Percentiles rank a stretch among this genome's conserved stretches.
These are phyloP conservation scores for Penicillium desertorum DNA, from an alignment of 495 filamentous ascomycete species.

Conservation along the genomic window DNA sequence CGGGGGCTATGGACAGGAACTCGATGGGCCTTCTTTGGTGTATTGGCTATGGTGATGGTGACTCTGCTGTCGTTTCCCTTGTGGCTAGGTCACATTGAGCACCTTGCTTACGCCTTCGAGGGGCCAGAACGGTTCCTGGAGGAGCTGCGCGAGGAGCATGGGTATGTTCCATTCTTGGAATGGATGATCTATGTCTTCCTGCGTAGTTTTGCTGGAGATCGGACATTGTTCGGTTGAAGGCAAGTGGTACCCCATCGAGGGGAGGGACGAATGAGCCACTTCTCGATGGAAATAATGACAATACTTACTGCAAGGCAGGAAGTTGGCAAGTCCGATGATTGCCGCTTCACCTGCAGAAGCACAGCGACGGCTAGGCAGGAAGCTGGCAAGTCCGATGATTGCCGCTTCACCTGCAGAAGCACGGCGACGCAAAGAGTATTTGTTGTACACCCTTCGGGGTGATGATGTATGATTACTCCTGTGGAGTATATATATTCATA, in stretches of 20 bases:
- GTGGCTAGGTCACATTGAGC: background rate
- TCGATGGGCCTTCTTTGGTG: background rate
- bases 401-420: constrained; percentile 6
- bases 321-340: constrained; percentile 4
- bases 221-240: background rate
- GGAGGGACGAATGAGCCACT: constrained; percentile 10
- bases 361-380: background rate
- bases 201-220: background rate
- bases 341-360: constrained; percentile 1
- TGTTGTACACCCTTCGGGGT: background rate
- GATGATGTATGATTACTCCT: background rate
- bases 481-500: background rate
- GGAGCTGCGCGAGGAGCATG: constrained; percentile 1
- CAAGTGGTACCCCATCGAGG: background rate
- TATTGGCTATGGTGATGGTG: background rate
- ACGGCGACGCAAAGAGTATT: too few species aligned
- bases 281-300: background rate
- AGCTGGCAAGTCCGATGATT: constrained; percentile 4
- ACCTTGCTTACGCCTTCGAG: background rate
- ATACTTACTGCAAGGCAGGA: background rate
- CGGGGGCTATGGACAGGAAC: background rate
- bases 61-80: background rate
- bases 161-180: background rate
- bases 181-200: background rate
- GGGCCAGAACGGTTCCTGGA: background rate